Base-by-base conservation (phyloP, 2,329 filamentous ascomycete genomes). In the Ceratocystis smalleyi region DNA sequence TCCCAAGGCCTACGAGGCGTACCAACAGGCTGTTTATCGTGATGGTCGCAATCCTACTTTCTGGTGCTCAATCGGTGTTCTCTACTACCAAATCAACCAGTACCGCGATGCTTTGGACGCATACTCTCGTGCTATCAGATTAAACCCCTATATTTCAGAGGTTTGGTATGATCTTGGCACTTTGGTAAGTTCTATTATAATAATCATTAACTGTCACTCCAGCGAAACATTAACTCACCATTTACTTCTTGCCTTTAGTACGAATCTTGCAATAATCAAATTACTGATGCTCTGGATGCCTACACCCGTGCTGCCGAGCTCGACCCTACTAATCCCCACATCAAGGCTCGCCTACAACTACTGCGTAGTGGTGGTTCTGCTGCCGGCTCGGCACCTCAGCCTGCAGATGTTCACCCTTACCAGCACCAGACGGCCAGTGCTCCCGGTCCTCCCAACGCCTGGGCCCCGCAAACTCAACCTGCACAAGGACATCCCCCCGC, bases 21-120 rank as follows among this genome's bases (percentile, higher is more conserved):
- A 97, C 74, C 94, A 99, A 73, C 94, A 99, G 77, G 94, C 94
- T 2, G 94, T 99, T 47, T 99, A 99, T 73, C 90, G 94, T 65
- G 94, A 99, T 73, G 94, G 94, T 43, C 87, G 94, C 69, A 97
- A 97, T 73, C 94, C 94, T 19, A 97, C 94, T 1, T 99, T 97
- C 78, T 99, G 94, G 94, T 97, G 94, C 78, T 97, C 92, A 8
- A 99, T 99, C 72, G 94, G 94, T 73, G 94, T 99, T 17, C 81
- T 99, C 66, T 99, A 99, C 75, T 99, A 97, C 77, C 94, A 97
- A 76, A 99, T 99, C 78, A 99, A 97, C 76, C 94, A 99, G 77
- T 99, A 99, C 76, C 86, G 94, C 66, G 94, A 99, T 78, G 94
- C 94, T 2, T 82, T 99, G 63, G 94, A 99, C 77, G 94, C 94